Base-by-base conservation (phyloP, 2,329 filamentous ascomycete species). In the Fonsecaea multimorphosa region DNA sequence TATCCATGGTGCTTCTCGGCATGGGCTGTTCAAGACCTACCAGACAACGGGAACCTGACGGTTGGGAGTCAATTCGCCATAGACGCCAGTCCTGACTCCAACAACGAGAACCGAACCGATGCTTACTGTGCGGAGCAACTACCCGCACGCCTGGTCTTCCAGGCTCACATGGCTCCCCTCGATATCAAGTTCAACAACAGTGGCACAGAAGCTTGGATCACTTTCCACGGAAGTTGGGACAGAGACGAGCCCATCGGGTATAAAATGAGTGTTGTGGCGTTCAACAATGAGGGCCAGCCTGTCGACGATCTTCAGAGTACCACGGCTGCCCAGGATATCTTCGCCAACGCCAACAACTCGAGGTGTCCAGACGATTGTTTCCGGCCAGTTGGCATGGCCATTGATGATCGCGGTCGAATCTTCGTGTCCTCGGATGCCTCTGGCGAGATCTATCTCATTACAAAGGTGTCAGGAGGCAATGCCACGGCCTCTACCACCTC, bases 141-240 rank as follows among this genome's bases (percentile, higher is more conserved):
- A n/a, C 73, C 80, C 3, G 80, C 83, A 4, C 74, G 86, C 1
- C 78, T 92, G 31, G 86, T 85, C 0, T 86, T 89, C 73, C 78
- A 83, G 58, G 85, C 90, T 1, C 91, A 93, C 73, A 88, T 84
- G 74, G 89, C 90, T 0, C 91, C 91, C 0, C 79, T 92, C 0
- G 89, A 91, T 69, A 85, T 92, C 73, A 86, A 87, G 67, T 93
- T 93, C 78, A 82, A 85, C 68, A 72, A 79, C 46, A 85, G 85
- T 38, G 84, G 82, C 12, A 83, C 81, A 1, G 78, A 79, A 1
- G 89, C 88, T 0, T 92, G 86, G 77, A 79, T 93, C 19, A 82
- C 86, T 0, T 91, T 92, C 77, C 90, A 91, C 75, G 90, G 90
- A 14, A 89, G 86, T 75, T 92, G 89, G 88, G 78, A 86, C 66